phyloP scores from a whole-genome alignment of 768 basidiomycete species.

The Multifurca ochricompacta region DNA sequence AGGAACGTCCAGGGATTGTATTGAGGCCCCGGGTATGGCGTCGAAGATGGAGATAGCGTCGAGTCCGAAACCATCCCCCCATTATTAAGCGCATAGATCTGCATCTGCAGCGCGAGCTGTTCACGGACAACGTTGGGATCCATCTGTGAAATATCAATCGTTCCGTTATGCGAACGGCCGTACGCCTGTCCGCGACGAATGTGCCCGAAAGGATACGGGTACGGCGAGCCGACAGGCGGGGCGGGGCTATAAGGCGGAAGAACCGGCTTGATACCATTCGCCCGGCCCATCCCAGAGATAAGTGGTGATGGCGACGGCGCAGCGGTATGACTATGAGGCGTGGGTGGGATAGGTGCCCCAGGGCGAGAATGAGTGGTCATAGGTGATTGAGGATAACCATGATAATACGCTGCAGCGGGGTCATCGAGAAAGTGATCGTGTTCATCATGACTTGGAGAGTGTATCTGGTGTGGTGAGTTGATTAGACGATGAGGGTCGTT shows the following conservation, averaged over 20 bases:
- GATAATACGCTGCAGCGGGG: conserved; percentile 50
- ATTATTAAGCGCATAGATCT: conserved; percentile 68
- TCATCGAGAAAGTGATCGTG: conserved; percentile 53
- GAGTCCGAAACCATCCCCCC: conserved; percentile 58
- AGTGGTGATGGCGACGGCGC: conserved; percentile 68
- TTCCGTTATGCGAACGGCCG: conserved; percentile 31
- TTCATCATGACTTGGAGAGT: conserved; percentile 41
- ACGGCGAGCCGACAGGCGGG: conserved; percentile 62
- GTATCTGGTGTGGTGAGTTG: conserved; percentile 25
- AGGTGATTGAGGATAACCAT: conserved; percentile 47
- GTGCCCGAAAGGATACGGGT: conserved; percentile 70
- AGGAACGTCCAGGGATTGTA: conserved; percentile 72
- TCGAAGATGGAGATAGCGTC: conserved; percentile 67
- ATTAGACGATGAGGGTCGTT: not conserved
- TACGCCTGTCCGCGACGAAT: conserved; percentile 44
- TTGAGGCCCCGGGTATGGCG: conserved; percentile 56
- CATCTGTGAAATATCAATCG: conserved; percentile 26
- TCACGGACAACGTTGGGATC: conserved; percentile 50
- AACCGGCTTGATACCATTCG: conserved; percentile 27
- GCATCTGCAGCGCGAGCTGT: conserved; percentile 69
- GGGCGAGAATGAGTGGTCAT: conserved; percentile 36
- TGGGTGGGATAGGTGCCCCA: conserved; percentile 71
- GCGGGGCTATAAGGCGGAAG: conserved; percentile 44
- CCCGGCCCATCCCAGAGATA: conserved; percentile 41
- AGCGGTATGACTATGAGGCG: conserved; percentile 66